Base-by-base conservation (phyloP, 495 filamentous ascomycete species). In the Aspergillus taichungensis region DNA sequence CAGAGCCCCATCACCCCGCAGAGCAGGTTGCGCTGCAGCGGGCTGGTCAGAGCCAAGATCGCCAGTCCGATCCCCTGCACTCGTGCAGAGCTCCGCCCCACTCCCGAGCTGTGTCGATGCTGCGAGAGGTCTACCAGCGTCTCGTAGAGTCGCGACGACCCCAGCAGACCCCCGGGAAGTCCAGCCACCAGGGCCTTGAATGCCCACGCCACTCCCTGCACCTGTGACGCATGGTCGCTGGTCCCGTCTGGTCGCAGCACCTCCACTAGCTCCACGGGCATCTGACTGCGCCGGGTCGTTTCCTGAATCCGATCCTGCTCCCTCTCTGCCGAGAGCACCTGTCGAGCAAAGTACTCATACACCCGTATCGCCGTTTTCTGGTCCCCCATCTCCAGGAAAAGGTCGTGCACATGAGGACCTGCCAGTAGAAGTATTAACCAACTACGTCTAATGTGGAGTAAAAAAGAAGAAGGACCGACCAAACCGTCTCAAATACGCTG, bases 161-260 rank as follows among this genome's bases (percentile, higher is more conserved):
- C 87, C 8, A 92, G 66, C 32, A 91, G 79, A 1, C 87, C 87
- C 1, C 79, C 81, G 0, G 86, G 87, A 1, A 92, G 61, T 5
- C 82, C 83, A 6, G 76, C 69, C 11, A 92, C 61, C 6, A 92
- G 63, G 27, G 74, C 76, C 54, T 86, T 88, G 63, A 91, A 83
- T 8, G 79, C 69, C 38, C 81, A 83, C 1, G 80, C 84, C 6
- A 89, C 78, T 64, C 85, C 82, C 42, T 85, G 79, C n/a, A 82
- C 67, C 10, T 60, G 57, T 9, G 45, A 50, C 10, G 72, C 50
- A 13, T 61, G 70, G 49, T 58, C 67, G 7, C 29, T 41, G 13
- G 41, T 38, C 10, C 40, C 35, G 1, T 51, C 53, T 3, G 34
- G 37, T 28, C 43, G 37, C 1, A 53, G 52, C 34, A 60, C 50